phyloP scores from a whole-genome alignment of 176 grass and related monocot genomes.

The Tuctoria greenei region DNA sequence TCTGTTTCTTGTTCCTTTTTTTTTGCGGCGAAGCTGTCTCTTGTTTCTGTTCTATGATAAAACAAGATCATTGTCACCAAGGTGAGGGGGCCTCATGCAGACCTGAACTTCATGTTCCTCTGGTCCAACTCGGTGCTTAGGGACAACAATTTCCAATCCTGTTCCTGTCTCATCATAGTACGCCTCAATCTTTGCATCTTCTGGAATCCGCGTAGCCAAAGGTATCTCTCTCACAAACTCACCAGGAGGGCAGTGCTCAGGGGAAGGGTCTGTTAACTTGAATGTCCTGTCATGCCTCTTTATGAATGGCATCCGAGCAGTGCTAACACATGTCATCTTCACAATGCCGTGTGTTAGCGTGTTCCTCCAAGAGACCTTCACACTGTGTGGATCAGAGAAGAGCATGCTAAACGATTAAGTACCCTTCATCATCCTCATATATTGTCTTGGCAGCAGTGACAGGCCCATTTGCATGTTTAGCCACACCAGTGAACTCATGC shows the following conservation, averaged over 20 bases:
- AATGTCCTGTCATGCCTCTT: slow-evolving; percentile 66
- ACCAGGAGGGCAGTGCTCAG: slow-evolving; percentile 61
- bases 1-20: neutral
- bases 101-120: slow-evolving; percentile 83
- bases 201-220: slow-evolving; percentile 66
- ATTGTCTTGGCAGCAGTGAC: slow-evolving; percentile 74
- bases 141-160: slow-evolving; percentile 70
- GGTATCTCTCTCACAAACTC: slow-evolving; percentile 77
- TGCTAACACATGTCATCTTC: slow-evolving; percentile 74
- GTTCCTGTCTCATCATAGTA: slow-evolving; percentile 74
- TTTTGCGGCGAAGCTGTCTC: no score
- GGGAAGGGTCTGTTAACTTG: slow-evolving; percentile 56
- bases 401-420: slow-evolving; percentile 71
- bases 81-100: slow-evolving; percentile 69
- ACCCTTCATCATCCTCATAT: slow-evolving; percentile 72
- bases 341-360: slow-evolving; percentile 60
- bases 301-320: slow-evolving; percentile 49
- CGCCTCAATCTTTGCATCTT: slow-evolving; percentile 66
- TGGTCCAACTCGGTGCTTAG: slow-evolving; percentile 61
- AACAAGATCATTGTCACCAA: slow-evolving; percentile 57
- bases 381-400: slow-evolving; percentile 51
- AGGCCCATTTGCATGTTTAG: slow-evolving; percentile 61
- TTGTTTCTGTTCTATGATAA: slow-evolving; percentile 48
- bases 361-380: slow-evolving; percentile 79
- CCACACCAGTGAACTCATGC: slow-evolving; percentile 63